phyloP scores from a whole-genome alignment of 2,329 filamentous ascomycete species.

The Ustulina deusta region DNA sequence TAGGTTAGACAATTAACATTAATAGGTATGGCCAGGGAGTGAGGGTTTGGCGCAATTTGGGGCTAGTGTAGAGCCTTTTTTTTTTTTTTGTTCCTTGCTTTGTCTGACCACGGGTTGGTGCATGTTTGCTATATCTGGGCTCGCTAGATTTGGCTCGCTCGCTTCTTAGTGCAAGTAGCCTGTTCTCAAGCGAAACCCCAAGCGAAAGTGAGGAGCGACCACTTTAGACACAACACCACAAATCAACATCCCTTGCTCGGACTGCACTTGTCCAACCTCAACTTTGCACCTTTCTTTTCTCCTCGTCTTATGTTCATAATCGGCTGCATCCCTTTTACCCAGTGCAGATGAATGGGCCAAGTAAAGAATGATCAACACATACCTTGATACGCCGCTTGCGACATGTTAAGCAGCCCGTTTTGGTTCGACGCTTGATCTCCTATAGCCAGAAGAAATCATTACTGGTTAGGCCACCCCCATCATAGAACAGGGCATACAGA shows the following conservation, averaged over 20 bases:
- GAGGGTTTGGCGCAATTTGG: conserved; percentile 29
- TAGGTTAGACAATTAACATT: conserved; percentile 34
- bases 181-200: conserved; percentile 53
- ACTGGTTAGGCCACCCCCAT: conserved; percentile 41
- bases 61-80: conserved; percentile 24
- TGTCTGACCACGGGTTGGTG: conserved; percentile 40
- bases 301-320: not conserved
- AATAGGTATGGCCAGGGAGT: conserved; percentile 4
- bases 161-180: conserved; percentile 53
- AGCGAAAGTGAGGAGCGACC: conserved; percentile 44
- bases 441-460: conserved; percentile 49
- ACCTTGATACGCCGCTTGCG: conserved; percentile 73
- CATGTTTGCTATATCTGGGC: conserved; percentile 37
- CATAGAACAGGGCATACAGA: conserved; percentile 41
- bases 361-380: conserved; percentile 49
- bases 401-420: conserved; percentile 73
- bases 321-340: conserved; percentile 5
- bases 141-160: conserved; percentile 46
- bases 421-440: conserved; percentile 73
- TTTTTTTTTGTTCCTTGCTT: conserved; percentile 24
- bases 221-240: conserved; percentile 34
- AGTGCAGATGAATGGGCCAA: conserved; percentile 17
- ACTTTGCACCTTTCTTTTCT: conserved; percentile 17
- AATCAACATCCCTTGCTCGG: conserved; percentile 24
- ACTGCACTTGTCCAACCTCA: conserved; percentile 23